A percentile compares a stretch with the other conserved stretches of the same genome.
Evolutionary conservation across 306 rosid genomes (phyloP).

Genomic region (Sicyos edulis): DNA sequence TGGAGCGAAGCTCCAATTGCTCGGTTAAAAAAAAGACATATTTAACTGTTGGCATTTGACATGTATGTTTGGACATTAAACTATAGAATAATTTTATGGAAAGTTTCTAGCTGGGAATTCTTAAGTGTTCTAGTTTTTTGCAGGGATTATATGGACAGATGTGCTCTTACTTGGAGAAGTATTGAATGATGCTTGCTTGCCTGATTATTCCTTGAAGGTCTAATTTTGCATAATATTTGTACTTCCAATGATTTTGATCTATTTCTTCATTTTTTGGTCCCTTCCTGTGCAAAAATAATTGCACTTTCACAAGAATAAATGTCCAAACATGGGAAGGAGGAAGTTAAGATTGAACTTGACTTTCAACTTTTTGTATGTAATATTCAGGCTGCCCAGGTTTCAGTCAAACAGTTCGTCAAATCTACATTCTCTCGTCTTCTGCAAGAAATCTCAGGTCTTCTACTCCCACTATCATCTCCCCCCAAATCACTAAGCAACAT

Average conservation of each 20-base stretch:
- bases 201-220: slow-evolving; percentile 26
- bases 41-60: not conserved
- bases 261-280: not conserved
- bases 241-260: not conserved
- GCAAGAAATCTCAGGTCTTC: slow-evolving; percentile 23
- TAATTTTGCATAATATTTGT: not conserved
- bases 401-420: slow-evolving; percentile 23
- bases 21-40: no score
- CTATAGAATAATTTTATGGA: not conserved
- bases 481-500: not conserved
- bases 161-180: slow-evolving; percentile 28
- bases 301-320: slow-evolving; percentile 1
- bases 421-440: slow-evolving; percentile 21
- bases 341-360: slow-evolving; percentile 2
- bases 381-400: slow-evolving; percentile 23
- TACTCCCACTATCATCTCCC: not conserved
- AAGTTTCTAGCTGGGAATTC: not conserved
- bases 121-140: not conserved
- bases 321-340: not conserved
- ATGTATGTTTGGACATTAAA: not conserved
- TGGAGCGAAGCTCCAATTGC: no score
- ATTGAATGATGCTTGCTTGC: slow-evolving; percentile 21
- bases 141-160: slow-evolving; percentile 25
- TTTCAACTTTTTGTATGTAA: not conserved
- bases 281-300: not conserved